A percentile compares a stretch with the other conserved stretches of the same genome.
Evolutionary conservation across 2,329 filamentous ascomycete species (phyloP).

Genomic region (Sordariomycetes sp.): DNA sequence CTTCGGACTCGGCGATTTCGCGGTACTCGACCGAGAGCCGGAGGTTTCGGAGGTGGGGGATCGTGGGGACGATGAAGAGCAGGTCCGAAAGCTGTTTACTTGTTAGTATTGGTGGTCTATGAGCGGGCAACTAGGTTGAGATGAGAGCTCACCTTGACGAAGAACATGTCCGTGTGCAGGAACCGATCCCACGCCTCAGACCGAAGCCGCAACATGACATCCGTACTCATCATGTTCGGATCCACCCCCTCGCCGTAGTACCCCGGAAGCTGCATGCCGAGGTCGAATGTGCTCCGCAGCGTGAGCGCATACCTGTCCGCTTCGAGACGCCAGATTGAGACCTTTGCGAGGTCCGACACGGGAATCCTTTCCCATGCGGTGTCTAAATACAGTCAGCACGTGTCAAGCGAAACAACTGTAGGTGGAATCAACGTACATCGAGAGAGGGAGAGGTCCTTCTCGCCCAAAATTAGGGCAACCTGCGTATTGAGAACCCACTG

Average conservation of each 20-base stretch:
- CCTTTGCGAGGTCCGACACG: conserved; percentile 42
- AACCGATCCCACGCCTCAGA: conserved; percentile 42
- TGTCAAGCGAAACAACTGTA: background rate
- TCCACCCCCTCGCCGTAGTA: conserved; percentile 37
- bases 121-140: background rate
- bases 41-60: conserved; percentile 46
- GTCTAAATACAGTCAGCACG: conserved; percentile 24
- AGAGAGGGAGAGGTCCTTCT: conserved; percentile 50
- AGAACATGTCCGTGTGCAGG: conserved; percentile 51
- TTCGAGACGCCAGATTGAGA: conserved; percentile 48
- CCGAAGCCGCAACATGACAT: conserved; percentile 33
- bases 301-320: conserved; percentile 45
- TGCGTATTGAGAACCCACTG: conserved; percentile 58
- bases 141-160: conserved; percentile 44
- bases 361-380: conserved; percentile 47
- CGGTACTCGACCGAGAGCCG: conserved; percentile 47
- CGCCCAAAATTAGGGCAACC: conserved; percentile 51
- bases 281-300: conserved; percentile 34
- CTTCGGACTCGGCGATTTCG: conserved; percentile 43
- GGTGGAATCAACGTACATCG: conserved; percentile 38
- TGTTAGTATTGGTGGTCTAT: background rate
- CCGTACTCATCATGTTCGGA: conserved; percentile 30
- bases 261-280: conserved; percentile 40
- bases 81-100: conserved; percentile 45
- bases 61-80: conserved; percentile 44